These are phyloP conservation scores for Lasiosphaeria hispida DNA, from an alignment of 495 filamentous ascomycete genomes.

Conservation along the genomic window DNA sequence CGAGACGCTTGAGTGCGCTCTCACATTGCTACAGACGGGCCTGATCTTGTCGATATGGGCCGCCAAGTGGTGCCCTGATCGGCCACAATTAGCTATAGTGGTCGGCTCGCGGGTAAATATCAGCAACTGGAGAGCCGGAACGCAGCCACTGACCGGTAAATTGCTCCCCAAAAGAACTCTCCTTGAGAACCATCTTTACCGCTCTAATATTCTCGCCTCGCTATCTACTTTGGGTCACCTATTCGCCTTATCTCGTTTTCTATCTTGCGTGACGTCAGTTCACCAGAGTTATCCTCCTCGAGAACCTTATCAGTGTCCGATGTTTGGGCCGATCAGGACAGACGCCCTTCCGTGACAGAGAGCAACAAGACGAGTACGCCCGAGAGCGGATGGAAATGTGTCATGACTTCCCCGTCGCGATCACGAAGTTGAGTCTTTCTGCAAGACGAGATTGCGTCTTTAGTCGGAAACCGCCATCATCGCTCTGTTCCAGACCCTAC, in stretches of 20 bases:
- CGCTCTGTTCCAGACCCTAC: neutral
- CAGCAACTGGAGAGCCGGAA: slow-evolving; percentile 29
- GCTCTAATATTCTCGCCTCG: neutral
- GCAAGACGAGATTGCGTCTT: neutral
- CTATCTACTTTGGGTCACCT: neutral
- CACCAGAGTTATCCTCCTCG: neutral
- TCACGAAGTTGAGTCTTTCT: neutral
- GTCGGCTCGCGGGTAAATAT: slow-evolving; percentile 28
- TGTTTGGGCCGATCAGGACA: neutral
- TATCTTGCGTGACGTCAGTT: slow-evolving; percentile 1
- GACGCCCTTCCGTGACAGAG: neutral
- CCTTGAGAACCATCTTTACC: slow-evolving; percentile 2
- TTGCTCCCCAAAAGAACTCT: slow-evolving; percentile 13
- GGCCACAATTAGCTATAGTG: slow-evolving; percentile 11
- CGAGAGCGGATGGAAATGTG: too few relatives aligned
- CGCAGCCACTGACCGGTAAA: slow-evolving; percentile 23
- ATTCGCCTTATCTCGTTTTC: neutral
- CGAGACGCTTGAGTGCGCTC: slow-evolving; percentile 3
- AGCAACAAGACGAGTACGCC: neutral
- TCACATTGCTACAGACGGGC: slow-evolving; percentile 4
- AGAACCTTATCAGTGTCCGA: neutral
- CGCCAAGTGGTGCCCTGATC: slow-evolving; percentile 14
- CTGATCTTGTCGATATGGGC: slow-evolving; percentile 5
- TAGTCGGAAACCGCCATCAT: neutral
- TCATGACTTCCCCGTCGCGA: too few relatives aligned